Base-by-base conservation (phyloP, 495 filamentous ascomycete species). In the Beverwykella pulmonaria region DNA sequence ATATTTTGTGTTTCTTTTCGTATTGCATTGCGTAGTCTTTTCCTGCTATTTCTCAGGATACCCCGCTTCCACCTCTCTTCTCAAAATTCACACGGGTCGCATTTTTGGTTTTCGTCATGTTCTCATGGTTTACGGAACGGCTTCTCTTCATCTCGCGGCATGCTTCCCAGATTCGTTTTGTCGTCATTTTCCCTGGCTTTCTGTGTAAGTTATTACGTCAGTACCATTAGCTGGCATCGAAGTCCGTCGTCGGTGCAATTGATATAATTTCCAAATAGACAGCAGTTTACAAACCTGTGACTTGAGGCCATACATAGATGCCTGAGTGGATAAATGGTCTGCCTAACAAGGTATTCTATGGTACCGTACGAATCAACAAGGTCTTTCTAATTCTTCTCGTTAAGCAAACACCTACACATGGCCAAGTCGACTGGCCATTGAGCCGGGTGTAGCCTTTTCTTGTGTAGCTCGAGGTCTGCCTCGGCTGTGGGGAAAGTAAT, bases 51-150 rank as follows among this genome's bases (percentile, higher is more conserved):
- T 15, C 3, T 50, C 48, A 59, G 48, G 61, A 64, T 64, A 64
- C 61, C 61, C 60, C 61, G 52, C 49, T 55, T 52, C 52, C n/a
- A n/a, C 46, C 52, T 63, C 22, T 30, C 53, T 63, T 25, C 59
- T 26, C 20, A n/a, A 30, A 27, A 32, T 17, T 27, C 22, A 2
- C 26, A 39, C 22, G 53, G 48, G 26, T 15, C 9, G 9, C 48
- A 1, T 19, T 23, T 32, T 15, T 34, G n/a, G 15, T 44, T 12
- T 44, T 59, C 55, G 15, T 47, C 34, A 46, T 44, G 14, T 23
- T 44, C 41, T 47, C 8, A 60, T n/a, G 57, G 12, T 26, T 30
- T 49, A 60, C 26, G 39, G 27, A 48, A 49, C 46, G 14, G 8
- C 23, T 41, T n/a, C 10, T 48, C 3, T 5, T 22, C 6, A 55